Evolutionary conservation across 148 eudicot genomes (phyloP), one percentile per base, ranked within the genome.

Genomic region (Nyssa sinensis): DNA sequence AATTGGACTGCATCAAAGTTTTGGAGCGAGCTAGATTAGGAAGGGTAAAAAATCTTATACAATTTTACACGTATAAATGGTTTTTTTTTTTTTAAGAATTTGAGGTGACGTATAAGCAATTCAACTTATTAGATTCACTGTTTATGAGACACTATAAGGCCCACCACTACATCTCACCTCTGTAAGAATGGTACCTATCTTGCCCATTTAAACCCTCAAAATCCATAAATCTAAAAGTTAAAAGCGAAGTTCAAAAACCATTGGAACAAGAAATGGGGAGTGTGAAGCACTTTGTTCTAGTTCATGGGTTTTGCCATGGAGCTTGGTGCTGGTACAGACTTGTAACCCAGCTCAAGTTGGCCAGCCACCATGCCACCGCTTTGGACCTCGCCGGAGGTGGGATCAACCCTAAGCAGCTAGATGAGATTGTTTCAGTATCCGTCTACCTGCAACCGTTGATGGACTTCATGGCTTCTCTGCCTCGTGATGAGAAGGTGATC

Each of bases 251-350:
- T 13, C 34, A 30, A 30, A 62, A 19, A 12, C 4, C 0, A 37
- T 37, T 37, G 23, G 19, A 32, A 16, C 11, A 7, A 33, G 27
- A 34, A 53, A 55, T 66, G 70, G 23, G 33, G n/a, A 55, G 30
- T 29, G 44, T 7, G 32, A 76, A 73, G 73, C 90, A 87, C 39
- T 84, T 84, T 44, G 88, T 85, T 68, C 72, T 82, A 0, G 82
- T 87, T 23, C 88, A 85, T 62, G 88, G 88, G 31, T 62, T 80
- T 23, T 72, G 88, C 79, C 83, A 81, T 16, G 89, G 91, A 61
- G 91, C 86, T n/a, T 86, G 91, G 91, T 79, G 81, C 67, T 88
- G 88, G 87, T 85, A 83, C 82, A 88, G 85, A 66, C 74, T 85
- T 5, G 61, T 63, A 4, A 47, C 73, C 67, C 51, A 72, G 32